Evolutionary conservation across 805 yeast genomes (phyloP), one percentile per base, ranked within the genome.

Genomic region (Lachancea waltii): DNA sequence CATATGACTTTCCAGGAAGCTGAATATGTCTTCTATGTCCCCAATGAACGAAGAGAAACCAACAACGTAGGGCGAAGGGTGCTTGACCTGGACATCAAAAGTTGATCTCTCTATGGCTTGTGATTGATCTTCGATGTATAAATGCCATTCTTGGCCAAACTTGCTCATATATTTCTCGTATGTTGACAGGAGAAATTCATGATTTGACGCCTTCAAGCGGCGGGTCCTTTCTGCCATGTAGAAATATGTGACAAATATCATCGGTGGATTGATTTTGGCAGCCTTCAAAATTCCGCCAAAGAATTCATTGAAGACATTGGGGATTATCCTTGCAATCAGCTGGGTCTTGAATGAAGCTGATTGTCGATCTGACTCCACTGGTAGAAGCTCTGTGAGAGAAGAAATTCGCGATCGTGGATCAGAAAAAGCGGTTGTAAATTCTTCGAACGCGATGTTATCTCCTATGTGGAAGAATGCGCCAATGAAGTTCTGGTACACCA

Each of bases 141-240:
- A 73, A 14, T 62, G 61, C 95, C 95, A 85, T 13, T 66, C 64
- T 24, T 58, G 60, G 28, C 61, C 62, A 30, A 77, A 63, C 53
- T 72, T 73, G 20, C 75, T 76, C n/a, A 65, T 60, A 4, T 78
- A 46, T 43, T 73, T 75, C 22, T 65, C 67, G 44, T 81, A 64
- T 36, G 70, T 64, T 27, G 70, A 67, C 42, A 73, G 63, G 15
- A 72, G 61, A 48, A 71, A 85, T 45, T 84, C 95, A 51, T 81
- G 87, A 53, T 75, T 73, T 1, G 80, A 65, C 7, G 73, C 61
- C 7, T 70, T 70, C 14, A 67, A 52, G 8, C 49, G 52, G 17
- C 48, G 49, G 5, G 63, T 56, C 18, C 59, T 48, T 6, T 46
- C 39, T 41, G 77, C 79, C 7, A 76, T 47, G 26, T 66, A 54